Percentiles rank a stretch among this genome's conserved stretches.
These are phyloP conservation scores for Alternaria postmessia DNA, from an alignment of 2,329 filamentous ascomycete species.

Conservation along the genomic window DNA sequence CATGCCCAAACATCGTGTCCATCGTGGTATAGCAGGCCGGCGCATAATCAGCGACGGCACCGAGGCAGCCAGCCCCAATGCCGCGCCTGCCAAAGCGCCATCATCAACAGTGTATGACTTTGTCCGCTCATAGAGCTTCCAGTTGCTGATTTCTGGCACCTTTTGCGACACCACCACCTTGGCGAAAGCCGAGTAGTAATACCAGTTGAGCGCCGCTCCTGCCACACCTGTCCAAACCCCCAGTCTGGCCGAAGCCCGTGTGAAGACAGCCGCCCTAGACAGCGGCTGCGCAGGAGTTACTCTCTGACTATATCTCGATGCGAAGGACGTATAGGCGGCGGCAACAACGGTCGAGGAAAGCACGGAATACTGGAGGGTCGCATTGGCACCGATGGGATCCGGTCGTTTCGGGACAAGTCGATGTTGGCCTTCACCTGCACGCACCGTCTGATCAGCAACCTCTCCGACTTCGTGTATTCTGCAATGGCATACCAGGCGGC, in stretches of 20 bases:
- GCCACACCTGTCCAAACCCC: conserved; percentile 30
- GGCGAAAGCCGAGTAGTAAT: conserved; percentile 35
- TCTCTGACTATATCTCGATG: conserved; percentile 23
- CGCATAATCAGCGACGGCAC: conserved; percentile 33
- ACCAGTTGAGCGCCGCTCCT: conserved; percentile 35
- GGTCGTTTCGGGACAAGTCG: conserved; percentile 33
- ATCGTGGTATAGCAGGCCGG: conserved; percentile 30
- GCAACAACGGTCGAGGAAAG: conserved; percentile 37
- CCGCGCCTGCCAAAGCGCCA: conserved; percentile 34
- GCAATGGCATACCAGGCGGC: conserved; percentile 33
- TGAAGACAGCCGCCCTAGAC: conserved; percentile 30
- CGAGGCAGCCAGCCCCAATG: conserved; percentile 31
- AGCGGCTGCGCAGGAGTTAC: conserved; percentile 16
- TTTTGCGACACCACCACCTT: conserved; percentile 15
- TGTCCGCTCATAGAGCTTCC: conserved; percentile 37
- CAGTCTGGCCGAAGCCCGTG: conserved; percentile 33
- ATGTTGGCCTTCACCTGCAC: conserved; percentile 39
- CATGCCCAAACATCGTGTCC: conserved; percentile 36
- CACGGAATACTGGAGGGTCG: conserved; percentile 37
- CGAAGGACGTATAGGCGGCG: conserved; percentile 36
- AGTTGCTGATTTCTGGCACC: conserved; percentile 19
- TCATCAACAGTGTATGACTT: conserved; percentile 38
- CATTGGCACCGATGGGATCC: conserved; percentile 39
- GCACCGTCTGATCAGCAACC: neutral
- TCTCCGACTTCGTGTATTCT: neutral